These are phyloP conservation scores for Bocquillonia castaneifolia DNA, from an alignment of 441 rosid genomes.

Conservation along the genomic window DNA sequence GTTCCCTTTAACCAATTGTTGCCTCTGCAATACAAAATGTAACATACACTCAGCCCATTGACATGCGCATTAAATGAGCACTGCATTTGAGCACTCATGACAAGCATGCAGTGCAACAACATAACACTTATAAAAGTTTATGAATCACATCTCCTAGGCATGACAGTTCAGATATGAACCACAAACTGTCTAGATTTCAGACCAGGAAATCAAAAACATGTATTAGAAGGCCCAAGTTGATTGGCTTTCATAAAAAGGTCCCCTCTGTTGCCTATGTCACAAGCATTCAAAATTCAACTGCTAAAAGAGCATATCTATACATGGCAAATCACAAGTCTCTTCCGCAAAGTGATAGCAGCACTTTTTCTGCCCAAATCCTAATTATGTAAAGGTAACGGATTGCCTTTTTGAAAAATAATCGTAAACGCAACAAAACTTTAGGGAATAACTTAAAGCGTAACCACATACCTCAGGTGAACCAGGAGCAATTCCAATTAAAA, in stretches of 20 bases:
- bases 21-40: slow-evolving; percentile 51
- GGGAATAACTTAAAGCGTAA: background rate
- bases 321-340: background rate
- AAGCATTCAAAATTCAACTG: background rate
- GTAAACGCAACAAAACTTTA: background rate
- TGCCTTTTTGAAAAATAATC: slow-evolving; percentile 4
- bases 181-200: background rate
- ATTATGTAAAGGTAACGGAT: background rate
- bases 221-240: background rate
- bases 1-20: slow-evolving; percentile 93
- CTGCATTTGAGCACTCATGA: background rate
- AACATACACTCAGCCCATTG: background rate
- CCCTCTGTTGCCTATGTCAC: background rate
- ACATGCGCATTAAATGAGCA: background rate
- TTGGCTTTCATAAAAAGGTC: background rate
- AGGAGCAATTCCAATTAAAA: slow-evolving; percentile 97
- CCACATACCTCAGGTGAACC: slow-evolving; percentile 90
- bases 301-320: background rate
- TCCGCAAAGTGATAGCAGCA: background rate
- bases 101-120: background rate
- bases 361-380: background rate
- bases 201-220: background rate
- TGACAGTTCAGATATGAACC: background rate
- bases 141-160: background rate
- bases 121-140: background rate